These are phyloP conservation scores for Rhodomyrtus psidioides DNA, from an alignment of 441 rosid species.

Conservation along the genomic window DNA sequence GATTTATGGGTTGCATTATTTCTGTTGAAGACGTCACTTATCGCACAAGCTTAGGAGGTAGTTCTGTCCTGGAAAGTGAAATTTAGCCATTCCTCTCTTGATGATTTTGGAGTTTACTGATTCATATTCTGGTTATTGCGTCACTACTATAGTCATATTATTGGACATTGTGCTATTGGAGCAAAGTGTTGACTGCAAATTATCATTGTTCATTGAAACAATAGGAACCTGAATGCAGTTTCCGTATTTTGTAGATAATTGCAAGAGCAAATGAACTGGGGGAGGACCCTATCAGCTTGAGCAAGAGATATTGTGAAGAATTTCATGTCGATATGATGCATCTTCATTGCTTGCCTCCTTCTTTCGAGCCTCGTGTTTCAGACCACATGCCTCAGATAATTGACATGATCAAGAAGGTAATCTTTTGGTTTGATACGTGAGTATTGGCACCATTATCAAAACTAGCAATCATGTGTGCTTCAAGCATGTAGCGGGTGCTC, in stretches of 20 bases:
- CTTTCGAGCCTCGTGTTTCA: constrained; percentile 77
- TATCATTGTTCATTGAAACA: constrained; percentile 15
- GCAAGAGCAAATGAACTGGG: constrained; percentile 74
- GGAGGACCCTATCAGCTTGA: constrained; percentile 80
- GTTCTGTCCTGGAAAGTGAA: not conserved
- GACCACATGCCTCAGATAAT: constrained; percentile 87
- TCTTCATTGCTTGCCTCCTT: constrained; percentile 78
- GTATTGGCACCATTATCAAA: not conserved
- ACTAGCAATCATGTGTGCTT: not conserved
- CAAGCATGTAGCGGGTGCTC: not conserved
- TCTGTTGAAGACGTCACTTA: not conserved
- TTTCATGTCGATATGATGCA: constrained; percentile 62
- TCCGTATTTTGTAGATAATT: constrained; percentile 61
- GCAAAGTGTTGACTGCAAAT: constrained; percentile 15
- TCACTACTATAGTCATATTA: not conserved
- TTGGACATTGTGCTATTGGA: not conserved
- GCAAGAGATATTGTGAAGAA: constrained; percentile 73
- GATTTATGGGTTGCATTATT: not conserved
- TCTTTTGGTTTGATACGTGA: not conserved
- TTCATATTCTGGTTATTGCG: not conserved
- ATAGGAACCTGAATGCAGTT: constrained; percentile 41
- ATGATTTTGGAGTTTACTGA: not conserved
- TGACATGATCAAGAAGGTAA: constrained; percentile 77
- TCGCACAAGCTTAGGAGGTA: not conserved
- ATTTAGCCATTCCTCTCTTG: not conserved